phyloP scores from a whole-genome alignment of 176 grass and related monocot genomes.

The Oryza punctata region DNA sequence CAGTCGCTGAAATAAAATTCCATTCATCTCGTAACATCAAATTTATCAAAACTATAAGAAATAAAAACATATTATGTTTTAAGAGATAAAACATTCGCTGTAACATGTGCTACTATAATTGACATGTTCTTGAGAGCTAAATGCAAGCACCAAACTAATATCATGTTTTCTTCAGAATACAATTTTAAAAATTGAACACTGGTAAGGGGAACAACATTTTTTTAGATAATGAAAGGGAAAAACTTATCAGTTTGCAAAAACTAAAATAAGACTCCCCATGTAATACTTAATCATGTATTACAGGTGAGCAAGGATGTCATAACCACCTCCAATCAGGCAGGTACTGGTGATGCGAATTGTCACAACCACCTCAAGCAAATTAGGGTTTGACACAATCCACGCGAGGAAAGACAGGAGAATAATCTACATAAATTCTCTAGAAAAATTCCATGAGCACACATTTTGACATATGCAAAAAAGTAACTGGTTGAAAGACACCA shows the following conservation, averaged over 20 bases:
- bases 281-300: constrained; percentile 35
- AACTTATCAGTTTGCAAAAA: background rate
- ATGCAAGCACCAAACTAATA: background rate
- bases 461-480: background rate
- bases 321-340: constrained; percentile 14
- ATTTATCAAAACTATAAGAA: background rate
- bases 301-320: constrained; percentile 33
- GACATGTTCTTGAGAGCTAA: background rate
- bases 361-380: constrained; percentile 13
- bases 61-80: background rate
- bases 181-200: background rate
- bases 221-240: background rate
- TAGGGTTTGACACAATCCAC: background rate
- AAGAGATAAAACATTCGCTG: background rate
- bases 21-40: background rate
- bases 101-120: background rate
- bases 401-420: background rate
- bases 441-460: background rate
- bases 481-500: background rate
- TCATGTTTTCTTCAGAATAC: background rate
- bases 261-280: background rate
- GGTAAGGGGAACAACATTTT: background rate
- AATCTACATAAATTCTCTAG: background rate
- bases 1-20: constrained; percentile 3
- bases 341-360: background rate